Evolutionary conservation across 2,329 filamentous ascomycete genomes (phyloP), one percentile per base, ranked within the genome.

Genomic region (Aureobasidium sp.): DNA sequence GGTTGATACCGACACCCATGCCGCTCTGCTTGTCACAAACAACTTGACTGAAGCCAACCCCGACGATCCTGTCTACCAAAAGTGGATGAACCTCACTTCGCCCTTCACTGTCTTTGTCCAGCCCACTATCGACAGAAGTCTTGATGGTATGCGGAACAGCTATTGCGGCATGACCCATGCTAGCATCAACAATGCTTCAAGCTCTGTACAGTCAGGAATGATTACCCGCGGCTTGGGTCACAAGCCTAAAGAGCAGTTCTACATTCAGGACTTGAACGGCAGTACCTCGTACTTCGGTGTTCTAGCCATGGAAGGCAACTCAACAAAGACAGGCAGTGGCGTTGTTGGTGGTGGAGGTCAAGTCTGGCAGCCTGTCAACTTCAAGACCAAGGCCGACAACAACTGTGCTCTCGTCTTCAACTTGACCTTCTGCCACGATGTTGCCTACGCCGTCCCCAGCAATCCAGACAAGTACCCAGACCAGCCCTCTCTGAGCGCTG

Each of bases 391-490:
- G 21, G 13, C 68, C 85, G 90, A 89, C 62, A 83, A 85, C 63
- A 96, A 92, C 69, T 99, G 94, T 73, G 87, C 88, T 63, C 81
- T 99, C 44, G 81, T 97, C 49, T 92, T 87, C 73, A 87, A 95
- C 70, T 84, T 99, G n/a, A 79, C 85, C 0, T 95, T 97, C 73
- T 99, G 94, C 76, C 83, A 87, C 67, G 85, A 93, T 68, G 88
- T 93, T 51, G 90, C 93, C 55, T 97, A 97, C 71, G 89, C 93
- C 7, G 94, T 97, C 0, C 94, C 94, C 0, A 86, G 88, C 44
- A 96, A 96, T 69, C 80, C 84, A 2, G 75, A 78, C 39, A 83
- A 78, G 49, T 86, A 85, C 66, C 78, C 82, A 59, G 85, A 85
- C 67, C 76, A 80, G 54, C 78, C 81, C 1, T 77, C 79, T 21